phyloP scores from a whole-genome alignment of 768 basidiomycete genomes.

The Podaxis sp. region DNA sequence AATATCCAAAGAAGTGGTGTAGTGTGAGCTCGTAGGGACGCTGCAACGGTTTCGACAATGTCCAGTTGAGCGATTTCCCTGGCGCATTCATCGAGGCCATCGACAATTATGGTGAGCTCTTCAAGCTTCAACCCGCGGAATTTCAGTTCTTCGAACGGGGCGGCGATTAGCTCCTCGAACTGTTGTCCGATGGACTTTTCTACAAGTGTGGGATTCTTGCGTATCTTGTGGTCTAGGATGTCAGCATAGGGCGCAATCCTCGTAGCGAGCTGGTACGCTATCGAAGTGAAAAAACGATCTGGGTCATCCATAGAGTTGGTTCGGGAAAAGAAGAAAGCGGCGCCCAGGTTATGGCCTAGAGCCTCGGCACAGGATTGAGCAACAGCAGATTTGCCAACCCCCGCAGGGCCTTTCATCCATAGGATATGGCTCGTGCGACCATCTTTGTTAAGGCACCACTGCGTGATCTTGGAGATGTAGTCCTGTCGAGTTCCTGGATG shows the following conservation, averaged over 20 bases:
- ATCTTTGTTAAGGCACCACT: neutral
- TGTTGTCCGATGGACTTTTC: neutral
- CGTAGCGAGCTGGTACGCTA: neutral
- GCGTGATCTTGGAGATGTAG: neutral
- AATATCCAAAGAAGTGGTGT: neutral
- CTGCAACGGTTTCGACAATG: neutral
- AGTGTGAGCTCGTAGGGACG: neutral
- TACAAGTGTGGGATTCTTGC: neutral
- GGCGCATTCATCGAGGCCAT: slow-evolving; percentile 1
- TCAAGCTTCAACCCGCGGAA: neutral
- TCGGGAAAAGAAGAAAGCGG: slow-evolving; percentile 4
- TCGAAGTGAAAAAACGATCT: neutral
- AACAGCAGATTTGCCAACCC: slow-evolving; percentile 5
- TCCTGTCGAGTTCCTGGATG: neutral
- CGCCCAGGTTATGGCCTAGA: neutral
- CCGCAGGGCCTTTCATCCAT: neutral
- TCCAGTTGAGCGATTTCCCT: neutral
- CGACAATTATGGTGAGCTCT: neutral
- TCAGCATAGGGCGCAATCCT: neutral
- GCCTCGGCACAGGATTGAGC: slow-evolving; percentile 4
- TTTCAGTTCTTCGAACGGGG: neutral
- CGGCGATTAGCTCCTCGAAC: neutral
- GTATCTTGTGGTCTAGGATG: neutral
- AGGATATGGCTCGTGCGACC: neutral
- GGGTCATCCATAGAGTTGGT: neutral